Evolutionary conservation across 148 eudicot species (phyloP).

Genomic region (Beta vulgaris): DNA sequence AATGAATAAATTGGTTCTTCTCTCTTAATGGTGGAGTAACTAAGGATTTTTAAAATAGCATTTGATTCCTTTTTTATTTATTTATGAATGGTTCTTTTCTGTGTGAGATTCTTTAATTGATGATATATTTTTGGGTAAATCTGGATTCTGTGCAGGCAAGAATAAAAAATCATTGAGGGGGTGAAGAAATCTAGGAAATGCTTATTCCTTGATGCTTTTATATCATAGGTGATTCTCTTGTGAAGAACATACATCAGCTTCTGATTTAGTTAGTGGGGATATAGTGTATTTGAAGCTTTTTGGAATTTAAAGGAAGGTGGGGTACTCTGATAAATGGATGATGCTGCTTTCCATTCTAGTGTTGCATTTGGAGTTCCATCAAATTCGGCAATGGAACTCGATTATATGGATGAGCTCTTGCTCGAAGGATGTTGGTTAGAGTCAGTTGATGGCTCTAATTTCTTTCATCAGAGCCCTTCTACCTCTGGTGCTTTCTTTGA

Average conservation of each 20-base stretch:
- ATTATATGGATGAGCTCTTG: conserved; percentile 76
- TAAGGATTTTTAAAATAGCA: not conserved
- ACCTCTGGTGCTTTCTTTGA: conserved; percentile 44
- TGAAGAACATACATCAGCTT: conserved; percentile 1
- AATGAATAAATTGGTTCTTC: conserved; percentile 31
- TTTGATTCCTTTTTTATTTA: conserved; percentile 5
- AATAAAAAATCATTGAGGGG: not conserved
- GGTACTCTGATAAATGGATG: conserved; percentile 49
- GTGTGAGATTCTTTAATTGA: not conserved
- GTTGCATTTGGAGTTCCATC: conserved; percentile 39
- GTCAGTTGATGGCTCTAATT: conserved; percentile 55
- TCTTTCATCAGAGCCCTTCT: conserved; percentile 45
- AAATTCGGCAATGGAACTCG: conserved; percentile 66
- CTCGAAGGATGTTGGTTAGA: conserved; percentile 88
- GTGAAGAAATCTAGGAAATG: conserved; percentile 19
- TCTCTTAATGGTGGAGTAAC: conserved; percentile 15
- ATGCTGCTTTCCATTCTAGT: conserved; percentile 45
- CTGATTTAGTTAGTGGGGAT: conserved; percentile 25
- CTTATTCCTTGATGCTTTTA: conserved; percentile 21
- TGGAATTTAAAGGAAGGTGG: conserved; percentile 13
- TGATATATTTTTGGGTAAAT: conserved; percentile 16
- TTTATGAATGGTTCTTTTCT: not conserved
- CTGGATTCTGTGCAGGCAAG: conserved; percentile 26
- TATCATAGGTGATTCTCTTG: conserved; percentile 23
- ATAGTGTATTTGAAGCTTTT: conserved; percentile 19